Base-by-base conservation (phyloP, 2,329 filamentous ascomycete species). In the Rhytidhysteron rufulum region DNA sequence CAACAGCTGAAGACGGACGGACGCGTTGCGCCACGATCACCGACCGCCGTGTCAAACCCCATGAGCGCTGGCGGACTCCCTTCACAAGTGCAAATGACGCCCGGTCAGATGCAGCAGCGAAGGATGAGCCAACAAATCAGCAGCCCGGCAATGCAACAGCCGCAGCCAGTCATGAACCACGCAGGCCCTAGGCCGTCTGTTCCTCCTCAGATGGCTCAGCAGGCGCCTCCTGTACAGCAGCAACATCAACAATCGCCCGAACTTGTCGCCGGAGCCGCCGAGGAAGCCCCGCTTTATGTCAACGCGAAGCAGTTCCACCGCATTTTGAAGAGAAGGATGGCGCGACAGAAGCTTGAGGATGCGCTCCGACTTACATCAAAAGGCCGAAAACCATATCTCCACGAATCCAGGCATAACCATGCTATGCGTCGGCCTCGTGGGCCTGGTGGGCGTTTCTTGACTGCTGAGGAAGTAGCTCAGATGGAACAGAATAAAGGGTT, bases 271-370 rank as follows among this genome's bases (percentile, higher is more conserved):
- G 75, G 73, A 11, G 78, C 78, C 11, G 82, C 83, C 4, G 93
- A 97, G 63, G 93, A 98, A 61, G 91, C 91, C 0, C 93, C 93
- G 0, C 73, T 98, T 1, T 98, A 98, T 55, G 93, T 98, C 58
- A 98, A 98, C 57, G 93, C 93, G 4, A 98, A 98, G 66, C 93
- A 98, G 59, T 98, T 98, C 54, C 93, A 98, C 63, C 86, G 93
- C 19, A 98, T 98, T 35, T 70, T 98, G 40, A 97, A 98, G 74
- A 80, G 93, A 42, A 81, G 93, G 43, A 88, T 97, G 48, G 93
- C 93, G 5, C 80, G 93, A 24, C 93, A 97, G 66, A 88, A 88
- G 63, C 75, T 98, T 13, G 93, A 98, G 65, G 93, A 98, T 65
- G 87, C 90, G 40, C 70, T 98, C 31, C 82, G 93, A 31, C 72